These are phyloP conservation scores for Naganishia onofrii DNA, from an alignment of 768 basidiomycete species.

Conservation along the genomic window DNA sequence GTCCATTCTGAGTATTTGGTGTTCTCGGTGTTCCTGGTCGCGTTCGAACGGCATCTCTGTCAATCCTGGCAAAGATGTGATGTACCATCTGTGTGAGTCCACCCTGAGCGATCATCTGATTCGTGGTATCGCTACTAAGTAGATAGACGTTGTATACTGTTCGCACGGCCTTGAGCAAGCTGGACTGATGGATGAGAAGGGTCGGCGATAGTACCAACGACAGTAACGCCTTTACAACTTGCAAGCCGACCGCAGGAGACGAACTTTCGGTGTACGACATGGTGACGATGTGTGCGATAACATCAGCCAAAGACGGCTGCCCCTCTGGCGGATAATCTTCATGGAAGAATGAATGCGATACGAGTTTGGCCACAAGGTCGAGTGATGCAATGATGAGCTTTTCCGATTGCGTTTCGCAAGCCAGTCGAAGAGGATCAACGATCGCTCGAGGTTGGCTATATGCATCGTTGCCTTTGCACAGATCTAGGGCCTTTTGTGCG, in stretches of 20 bases:
- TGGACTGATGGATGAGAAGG: constrained; percentile 84
- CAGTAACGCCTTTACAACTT: constrained; percentile 92
- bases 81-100: constrained; percentile 97
- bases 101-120: constrained; percentile 97
- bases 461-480: constrained; percentile 72
- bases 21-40: constrained; percentile 9
- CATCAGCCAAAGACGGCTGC: constrained; percentile 77
- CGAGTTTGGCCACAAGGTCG: constrained; percentile 95
- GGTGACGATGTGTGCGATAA: constrained; percentile 92
- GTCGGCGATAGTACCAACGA: constrained; percentile 73
- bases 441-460: constrained; percentile 72
- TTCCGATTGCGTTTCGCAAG: constrained; percentile 91
- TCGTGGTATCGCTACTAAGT: constrained; percentile 80
- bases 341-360: constrained; percentile 93
- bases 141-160: constrained; percentile 99
- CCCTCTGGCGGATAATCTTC: constrained; percentile 62
- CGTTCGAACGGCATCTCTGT: constrained; percentile 17
- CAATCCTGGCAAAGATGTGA: constrained; percentile 77
- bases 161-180: constrained; percentile 88
- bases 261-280: constrained; percentile 83
- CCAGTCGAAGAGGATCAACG: constrained; percentile 90
- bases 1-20: constrained; percentile 12
- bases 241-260: constrained; percentile 85
- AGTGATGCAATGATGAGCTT: constrained; percentile 93
- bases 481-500: constrained; percentile 74